Evolutionary conservation across 2,329 filamentous ascomycete genomes (phyloP), one percentile per base, ranked within the genome.

Genomic region (Cordyceps militaris): DNA sequence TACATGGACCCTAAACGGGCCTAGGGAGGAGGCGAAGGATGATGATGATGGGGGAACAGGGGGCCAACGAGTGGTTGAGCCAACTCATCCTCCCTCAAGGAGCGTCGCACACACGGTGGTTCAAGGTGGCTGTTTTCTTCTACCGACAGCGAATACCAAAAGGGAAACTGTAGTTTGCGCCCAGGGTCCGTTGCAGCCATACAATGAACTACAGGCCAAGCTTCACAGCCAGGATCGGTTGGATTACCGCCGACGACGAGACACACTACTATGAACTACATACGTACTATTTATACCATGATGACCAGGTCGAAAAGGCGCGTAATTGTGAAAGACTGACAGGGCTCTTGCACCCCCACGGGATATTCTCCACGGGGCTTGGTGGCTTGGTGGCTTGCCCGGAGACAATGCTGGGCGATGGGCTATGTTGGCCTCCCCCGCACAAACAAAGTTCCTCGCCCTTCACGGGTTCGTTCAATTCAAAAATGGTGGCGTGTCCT

Each of bases 311-410:
- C n/a, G n/a, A n/a, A n/a, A n/a, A n/a, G n/a, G n/a, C n/a, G n/a
- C n/a, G n/a, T n/a, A n/a, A n/a, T n/a, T n/a, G n/a, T n/a, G n/a
- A n/a, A 2, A n/a, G 6, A 26, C 21, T 16, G 34, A 30, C 24
- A 43, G 28, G 38, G 28, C 26, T 2, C 51, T 30, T 32, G 24
- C 28, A 43, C 44, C 54, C 40, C 38, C 38, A 56, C 53, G 53
- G 34, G n/a, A 32, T 26, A 36, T 48, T 46, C 44, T 36, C 44
- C 44, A 43, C 26, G 44, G 54, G 44, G 44, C 40, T 43, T 42
- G 38, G 43, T 26, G 43, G 43, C 53, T 56, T 56, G 52, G 52
- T 55, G 52, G 52, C 52, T 55, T 46, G 42, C 40, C 19, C 43
- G 26, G 43, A 28, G 32, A 44, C 32, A 55, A 32, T 16, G 23